Base-by-base conservation (phyloP, 805 yeast genomes). In the Candida sphagnicola region DNA sequence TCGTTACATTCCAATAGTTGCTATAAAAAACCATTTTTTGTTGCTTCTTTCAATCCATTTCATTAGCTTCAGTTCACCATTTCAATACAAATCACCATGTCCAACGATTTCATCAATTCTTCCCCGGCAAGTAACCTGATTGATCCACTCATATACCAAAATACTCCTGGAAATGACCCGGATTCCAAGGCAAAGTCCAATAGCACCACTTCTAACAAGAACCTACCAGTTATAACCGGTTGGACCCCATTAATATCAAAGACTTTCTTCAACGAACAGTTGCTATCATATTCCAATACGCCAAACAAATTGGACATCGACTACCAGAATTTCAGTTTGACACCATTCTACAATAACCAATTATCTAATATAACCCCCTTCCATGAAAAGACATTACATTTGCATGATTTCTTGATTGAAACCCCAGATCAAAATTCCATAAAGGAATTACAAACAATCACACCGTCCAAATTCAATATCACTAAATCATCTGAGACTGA, bases 191-290 rank as follows among this genome's bases (percentile, higher is more conserved):
- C 19, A 4, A 26, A 25, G 26, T 8, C 16, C 14, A n/a, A 21
- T 15, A 18, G 16, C 8, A 28, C 25, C 8, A 28, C 14, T 23
- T 11, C 25, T 11, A 37, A 30, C n/a, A 37, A 37, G n/a, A 39
- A 44, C 18, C 44, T 43, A 10, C 37, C 52, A 8, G 41, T 41
- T n/a, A 33, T 54, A 28, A 50, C 69, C 4, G 71, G 71, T 2
- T 68, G 73, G 74, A 67, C 74, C 6, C 74, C 74, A 15, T 46
- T 66, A 17, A 62, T 67, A 4, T 55, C 65, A 2, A 63, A 65
- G 30, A 65, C 71, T 5, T 48, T 62, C 39, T 56, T 45, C 41
- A 62, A 56, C 38, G 72, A 67, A 30, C 61, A 57, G 37, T 41
- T 63, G 18, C 42, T 59, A 28, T 52, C 62, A 13, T 56, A 56